Evolutionary conservation across 1,284 basidiomycete genomes (phyloP).

Genomic region (Melampsora americana): DNA sequence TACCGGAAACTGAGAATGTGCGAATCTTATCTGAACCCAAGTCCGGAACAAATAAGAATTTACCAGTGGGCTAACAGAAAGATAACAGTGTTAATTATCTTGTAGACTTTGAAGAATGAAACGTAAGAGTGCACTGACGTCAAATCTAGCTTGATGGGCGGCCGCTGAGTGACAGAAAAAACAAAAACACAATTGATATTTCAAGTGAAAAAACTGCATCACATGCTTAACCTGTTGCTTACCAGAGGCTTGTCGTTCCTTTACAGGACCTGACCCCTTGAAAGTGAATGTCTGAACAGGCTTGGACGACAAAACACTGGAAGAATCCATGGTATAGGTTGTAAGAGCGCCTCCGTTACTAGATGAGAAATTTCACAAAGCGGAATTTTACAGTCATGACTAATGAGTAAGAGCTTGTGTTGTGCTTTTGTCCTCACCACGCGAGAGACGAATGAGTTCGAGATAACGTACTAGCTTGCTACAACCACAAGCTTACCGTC

Average conservation of each 20-base stretch:
- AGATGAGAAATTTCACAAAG: neutral
- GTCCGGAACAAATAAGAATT: conserved; percentile 22
- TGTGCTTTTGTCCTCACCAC: neutral
- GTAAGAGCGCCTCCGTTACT: conserved; percentile 18
- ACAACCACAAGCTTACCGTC: conserved; percentile 21
- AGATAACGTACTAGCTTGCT: conserved; percentile 20
- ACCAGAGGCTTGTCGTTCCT: conserved; percentile 24
- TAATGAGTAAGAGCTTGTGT: neutral
- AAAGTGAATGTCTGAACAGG: conserved; percentile 23
- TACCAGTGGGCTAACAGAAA: conserved; percentile 10
- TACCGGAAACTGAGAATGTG: neutral
- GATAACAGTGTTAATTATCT: neutral
- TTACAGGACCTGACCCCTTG: conserved; percentile 13
- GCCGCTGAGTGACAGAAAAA: conserved; percentile 5
- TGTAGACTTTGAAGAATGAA: neutral
- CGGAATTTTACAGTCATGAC: neutral
- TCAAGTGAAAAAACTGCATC: neutral
- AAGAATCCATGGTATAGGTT: conserved; percentile 10
- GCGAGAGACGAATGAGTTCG: neutral
- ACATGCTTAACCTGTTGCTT: neutral
- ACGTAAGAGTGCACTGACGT: conserved; percentile 10
- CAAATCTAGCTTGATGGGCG: conserved; percentile 30
- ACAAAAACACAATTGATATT: neutral
- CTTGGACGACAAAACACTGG: conserved; percentile 1
- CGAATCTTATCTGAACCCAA: conserved; percentile 30